Percentiles rank a stretch among this genome's conserved stretches.
Conservation (phyloP, 768 basidiomycete species). For the Boletus fagicola region DNA sequence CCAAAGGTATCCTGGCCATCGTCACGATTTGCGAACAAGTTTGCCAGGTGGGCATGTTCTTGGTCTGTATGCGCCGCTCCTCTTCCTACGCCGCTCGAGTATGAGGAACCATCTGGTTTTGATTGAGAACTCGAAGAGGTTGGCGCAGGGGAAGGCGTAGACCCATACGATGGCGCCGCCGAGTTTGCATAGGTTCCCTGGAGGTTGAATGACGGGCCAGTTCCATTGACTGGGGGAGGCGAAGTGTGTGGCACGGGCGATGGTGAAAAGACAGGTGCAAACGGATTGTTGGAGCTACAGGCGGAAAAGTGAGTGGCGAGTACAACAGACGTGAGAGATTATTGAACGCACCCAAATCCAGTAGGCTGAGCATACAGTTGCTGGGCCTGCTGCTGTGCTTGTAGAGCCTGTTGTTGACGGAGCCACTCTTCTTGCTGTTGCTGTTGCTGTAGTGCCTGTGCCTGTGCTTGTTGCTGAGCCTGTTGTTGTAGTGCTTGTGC, state of each 20-base stretch:
- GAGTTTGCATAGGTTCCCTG: conserved; percentile 64
- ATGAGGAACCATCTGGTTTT: conserved; percentile 35
- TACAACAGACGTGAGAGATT: not conserved
- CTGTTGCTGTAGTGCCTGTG: conserved; percentile 42
- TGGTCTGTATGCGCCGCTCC: conserved; percentile 56
- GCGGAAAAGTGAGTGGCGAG: conserved; percentile 26
- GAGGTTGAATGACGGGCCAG: conserved; percentile 61
- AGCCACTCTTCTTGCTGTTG: conserved; percentile 56
- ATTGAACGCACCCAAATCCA: conserved; percentile 62
- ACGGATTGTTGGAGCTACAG: conserved; percentile 90
- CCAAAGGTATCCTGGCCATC: conserved; percentile 97
- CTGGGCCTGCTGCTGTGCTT: conserved; percentile 44
- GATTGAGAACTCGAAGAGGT: conserved; percentile 37
- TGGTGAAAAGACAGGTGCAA: conserved; percentile 51
- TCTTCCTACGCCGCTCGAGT: conserved; percentile 12
- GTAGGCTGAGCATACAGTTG: conserved; percentile 62
- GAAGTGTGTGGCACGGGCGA: conserved; percentile 35
- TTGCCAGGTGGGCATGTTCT: conserved; percentile 71
- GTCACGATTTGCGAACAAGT: conserved; percentile 82
- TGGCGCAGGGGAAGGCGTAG: conserved; percentile 44
- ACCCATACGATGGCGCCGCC: conserved; percentile 28
- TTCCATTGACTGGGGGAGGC: conserved; percentile 33
- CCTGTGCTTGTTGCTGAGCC: conserved; percentile 31
- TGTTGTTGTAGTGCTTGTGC: conserved; percentile 33
- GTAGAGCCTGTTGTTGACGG: conserved; percentile 58